Evolutionary conservation across 495 filamentous ascomycete genomes (phyloP).

Genomic region (Trichoderma asperelloides): DNA sequence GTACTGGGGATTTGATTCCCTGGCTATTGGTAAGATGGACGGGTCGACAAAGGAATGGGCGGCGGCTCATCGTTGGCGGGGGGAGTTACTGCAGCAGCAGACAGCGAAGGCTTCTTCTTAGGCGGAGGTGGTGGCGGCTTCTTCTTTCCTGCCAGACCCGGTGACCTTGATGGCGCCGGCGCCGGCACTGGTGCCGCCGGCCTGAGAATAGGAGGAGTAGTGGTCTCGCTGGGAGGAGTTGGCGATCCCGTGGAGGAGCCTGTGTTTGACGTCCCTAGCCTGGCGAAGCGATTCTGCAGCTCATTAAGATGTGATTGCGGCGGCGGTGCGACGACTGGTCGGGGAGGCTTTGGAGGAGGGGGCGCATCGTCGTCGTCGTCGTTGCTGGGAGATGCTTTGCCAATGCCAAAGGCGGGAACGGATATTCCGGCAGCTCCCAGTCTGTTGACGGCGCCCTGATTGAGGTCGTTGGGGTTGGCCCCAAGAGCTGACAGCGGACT

Average conservation of each 20-base stretch:
- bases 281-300: constrained; percentile 59
- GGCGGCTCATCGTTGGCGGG: constrained; percentile 29
- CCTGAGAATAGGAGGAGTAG: constrained; percentile 34
- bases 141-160: constrained; percentile 37
- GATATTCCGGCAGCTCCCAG: constrained; percentile 71
- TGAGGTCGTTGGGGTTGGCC: constrained; percentile 38
- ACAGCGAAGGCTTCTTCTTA: constrained; percentile 20
- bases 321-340: constrained; percentile 9
- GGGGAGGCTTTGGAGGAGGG: constrained; percentile 17
- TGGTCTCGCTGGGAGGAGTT: constrained; percentile 18
- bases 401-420: constrained; percentile 75
- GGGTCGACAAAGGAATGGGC: constrained; percentile 38
- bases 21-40: constrained; percentile 17
- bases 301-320: constrained; percentile 47
- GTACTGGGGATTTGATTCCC: not conserved
- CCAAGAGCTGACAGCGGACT: constrained; percentile 21
- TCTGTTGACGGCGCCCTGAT: constrained; percentile 58
- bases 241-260: not conserved
- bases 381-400: constrained; percentile 21
- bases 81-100: not conserved
- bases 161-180: constrained; percentile 11
- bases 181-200: constrained; percentile 30
- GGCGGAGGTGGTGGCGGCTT: constrained; percentile 65
- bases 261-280: constrained; percentile 29
- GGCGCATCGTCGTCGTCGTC: constrained; percentile 8